A percentile compares a stretch with the other conserved stretches of the same genome.
Conservation (phyloP, 441 rosid genomes). For the Erysimum cheiri region DNA sequence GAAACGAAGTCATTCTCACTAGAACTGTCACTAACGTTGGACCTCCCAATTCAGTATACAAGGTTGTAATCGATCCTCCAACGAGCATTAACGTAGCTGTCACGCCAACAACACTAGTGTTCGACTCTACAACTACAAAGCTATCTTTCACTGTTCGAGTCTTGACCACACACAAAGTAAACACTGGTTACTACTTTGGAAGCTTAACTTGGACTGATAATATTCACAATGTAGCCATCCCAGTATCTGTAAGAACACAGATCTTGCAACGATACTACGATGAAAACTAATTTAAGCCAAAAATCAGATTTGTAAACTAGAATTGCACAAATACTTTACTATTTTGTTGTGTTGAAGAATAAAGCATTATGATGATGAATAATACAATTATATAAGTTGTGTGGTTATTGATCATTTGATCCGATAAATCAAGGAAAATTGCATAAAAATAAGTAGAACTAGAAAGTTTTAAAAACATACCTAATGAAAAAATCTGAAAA, state of each 20-base stretch:
- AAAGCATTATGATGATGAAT: not conserved
- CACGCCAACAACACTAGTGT: constrained; percentile 49
- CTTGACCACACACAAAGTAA: constrained; percentile 33
- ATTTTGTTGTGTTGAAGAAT: not conserved
- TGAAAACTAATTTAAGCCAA: constrained; percentile 23
- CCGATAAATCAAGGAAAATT: no score
- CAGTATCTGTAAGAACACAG: constrained; percentile 46
- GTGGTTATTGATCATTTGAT: not conserved
- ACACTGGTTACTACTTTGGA: constrained; percentile 55
- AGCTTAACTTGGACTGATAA: constrained; percentile 63
- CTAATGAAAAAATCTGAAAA: not conserved
- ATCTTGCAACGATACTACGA: constrained; percentile 32
- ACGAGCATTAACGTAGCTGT: constrained; percentile 50
- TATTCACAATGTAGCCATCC: constrained; percentile 51
- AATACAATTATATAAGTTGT: not conserved
- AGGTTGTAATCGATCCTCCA: constrained; percentile 51
- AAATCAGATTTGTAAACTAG: not conserved
- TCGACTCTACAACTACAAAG: constrained; percentile 37
- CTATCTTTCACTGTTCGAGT: constrained; percentile 47
- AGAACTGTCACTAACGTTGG: constrained; percentile 72
- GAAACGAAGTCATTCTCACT: constrained; percentile 48
- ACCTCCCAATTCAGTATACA: constrained; percentile 49
- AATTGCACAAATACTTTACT: constrained; percentile 6
- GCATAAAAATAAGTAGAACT: no score
- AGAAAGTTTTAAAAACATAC: not conserved